A percentile compares a stretch with the other conserved stretches of the same genome.
These are phyloP conservation scores for Monosporascus cannonballus DNA, from an alignment of 2,329 filamentous ascomycete genomes.

Conservation along the genomic window DNA sequence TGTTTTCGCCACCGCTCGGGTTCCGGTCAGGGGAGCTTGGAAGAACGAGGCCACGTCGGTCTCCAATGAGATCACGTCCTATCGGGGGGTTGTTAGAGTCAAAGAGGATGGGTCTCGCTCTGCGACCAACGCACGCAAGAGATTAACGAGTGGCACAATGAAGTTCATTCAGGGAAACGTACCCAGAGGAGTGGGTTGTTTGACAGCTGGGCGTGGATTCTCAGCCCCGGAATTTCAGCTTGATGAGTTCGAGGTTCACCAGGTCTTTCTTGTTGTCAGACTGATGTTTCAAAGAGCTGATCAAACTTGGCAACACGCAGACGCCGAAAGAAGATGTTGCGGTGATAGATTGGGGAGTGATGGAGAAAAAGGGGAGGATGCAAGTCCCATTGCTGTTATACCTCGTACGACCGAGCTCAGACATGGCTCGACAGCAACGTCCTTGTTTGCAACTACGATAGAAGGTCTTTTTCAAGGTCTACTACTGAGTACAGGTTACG, in stretches of 20 bases:
- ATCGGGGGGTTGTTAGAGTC: slow-evolving; percentile 10
- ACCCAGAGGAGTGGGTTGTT: slow-evolving; percentile 8
- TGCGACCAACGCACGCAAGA: slow-evolving; percentile 15
- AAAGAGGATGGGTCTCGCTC: slow-evolving; percentile 17
- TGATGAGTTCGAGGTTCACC: slow-evolving; percentile 19
- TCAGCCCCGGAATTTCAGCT: slow-evolving; percentile 21
- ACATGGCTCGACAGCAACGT: slow-evolving; percentile 13
- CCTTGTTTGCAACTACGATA: slow-evolving; percentile 14
- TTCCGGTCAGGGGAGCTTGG: slow-evolving; percentile 15
- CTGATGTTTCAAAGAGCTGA: slow-evolving; percentile 27
- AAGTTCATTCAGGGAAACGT: slow-evolving; percentile 6
- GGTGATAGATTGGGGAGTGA: slow-evolving; percentile 9
- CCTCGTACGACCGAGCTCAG: slow-evolving; percentile 22
- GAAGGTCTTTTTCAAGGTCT: slow-evolving; percentile 8
- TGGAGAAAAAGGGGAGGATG: slow-evolving; percentile 20
- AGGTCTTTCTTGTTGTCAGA: slow-evolving; percentile 24
- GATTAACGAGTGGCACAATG: slow-evolving; percentile 15
- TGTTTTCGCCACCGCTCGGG: slow-evolving; percentile 18
- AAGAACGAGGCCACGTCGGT: slow-evolving; percentile 9
- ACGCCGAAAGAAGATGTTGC: slow-evolving; percentile 11
- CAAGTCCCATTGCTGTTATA: slow-evolving; percentile 29
- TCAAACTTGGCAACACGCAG: slow-evolving; percentile 24
- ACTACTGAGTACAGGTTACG: slow-evolving; percentile 13
- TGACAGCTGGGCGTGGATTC: slow-evolving; percentile 13
- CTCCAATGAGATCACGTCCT: slow-evolving; percentile 2